Evolutionary conservation across 2,329 filamentous ascomycete species (phyloP), one percentile per base, ranked within the genome.

Genomic region (Hypoxylon rubiginosum): DNA sequence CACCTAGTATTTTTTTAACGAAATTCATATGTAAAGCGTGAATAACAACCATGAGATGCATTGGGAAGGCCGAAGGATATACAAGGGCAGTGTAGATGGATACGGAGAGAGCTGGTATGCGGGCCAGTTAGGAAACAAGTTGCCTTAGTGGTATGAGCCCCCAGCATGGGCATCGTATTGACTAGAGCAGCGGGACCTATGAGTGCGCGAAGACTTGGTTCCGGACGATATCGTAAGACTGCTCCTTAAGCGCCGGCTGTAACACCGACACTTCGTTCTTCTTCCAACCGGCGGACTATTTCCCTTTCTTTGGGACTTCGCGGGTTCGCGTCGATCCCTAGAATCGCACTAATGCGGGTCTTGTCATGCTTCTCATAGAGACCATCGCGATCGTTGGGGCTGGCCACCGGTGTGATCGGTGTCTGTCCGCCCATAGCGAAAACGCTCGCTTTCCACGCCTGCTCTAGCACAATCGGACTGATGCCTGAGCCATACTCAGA

Each of bases 401-500:
- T 84, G 30, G 84, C 82, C 45, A 83, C 79, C 6, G 85, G 84
- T 8, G 86, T 87, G 72, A 89, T 82, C 51, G 86, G 86, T 26
- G 78, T 78, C 62, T 74, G 74, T 30, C 69, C 74, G 60, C 78
- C 80, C 71, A 75, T 79, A 76, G 79, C 79, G 72, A 81, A 79
- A 28, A 77, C 74, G 41, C 81, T 84, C 9, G 81, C 80, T 75
- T 83, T 85, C 89, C 91, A 93, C n/a, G 90, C 88, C 75, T 90
- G 89, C 79, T 93, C 91, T 19, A 93, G 83, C 34, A 88, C 82
- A 13, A 84, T 82, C 1, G 91, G 87, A 52, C 87, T 89, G 1
- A 84, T 84, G 34, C 88, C 86, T 13, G 82, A 78, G 57, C 91
- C 91, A 74, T 94, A 94, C 73, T 93, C 91, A 26, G 86, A 82